Evolutionary conservation across 495 filamentous ascomycete genomes (phyloP), one percentile per base, ranked within the genome.

Genomic region (Cetradonia linearis): DNA sequence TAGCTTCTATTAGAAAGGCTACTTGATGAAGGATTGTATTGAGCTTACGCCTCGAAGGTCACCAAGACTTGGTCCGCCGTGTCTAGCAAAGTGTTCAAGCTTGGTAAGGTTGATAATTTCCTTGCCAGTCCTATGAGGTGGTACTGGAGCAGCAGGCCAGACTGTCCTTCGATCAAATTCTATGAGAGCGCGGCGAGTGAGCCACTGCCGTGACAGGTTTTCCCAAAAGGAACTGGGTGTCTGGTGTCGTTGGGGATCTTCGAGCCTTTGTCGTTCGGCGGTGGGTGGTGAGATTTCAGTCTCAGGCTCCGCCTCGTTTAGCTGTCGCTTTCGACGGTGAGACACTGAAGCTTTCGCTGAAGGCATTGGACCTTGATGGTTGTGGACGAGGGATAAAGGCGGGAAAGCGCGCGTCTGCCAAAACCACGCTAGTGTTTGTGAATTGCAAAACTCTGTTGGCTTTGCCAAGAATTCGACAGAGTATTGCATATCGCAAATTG

Each of bases 61-160:
- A 55, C 20, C n/a, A 50, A 71, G 62, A 40, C 53, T 62, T 53
- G 58, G 65, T 54, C 65, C 65, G 36, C 65, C 69, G 56, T 66
- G 44, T 63, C 67, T 68, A 48, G 59, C 63, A 59, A 69, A 69
- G 44, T 61, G 62, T 44, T 66, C 60, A 33, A 69, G 63, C 27
- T 61, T 13, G 49, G 33, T 23, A 61, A 56, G 44, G 34, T 67
- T 25, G 27, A 61, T 61, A 33, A 62, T 34, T 47, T 62, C 37
- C 28, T 62, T 58, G 28, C 27, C 55, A 55, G 46, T 66, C 40
- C 33, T 50, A 9, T 59, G 1, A 65, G 48, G 48, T 14, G 56
- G 64, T 31, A 58, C 8, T 27, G 62, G 58, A 36, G 23, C 10
- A 61, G 46, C 33, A 55, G 58, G 62, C 38, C 38, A 57, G 6